Percentiles rank a stretch among this genome's conserved stretches.
Evolutionary conservation across 805 yeast genomes (phyloP).

Genomic region (Pichia cephalocereana): DNA sequence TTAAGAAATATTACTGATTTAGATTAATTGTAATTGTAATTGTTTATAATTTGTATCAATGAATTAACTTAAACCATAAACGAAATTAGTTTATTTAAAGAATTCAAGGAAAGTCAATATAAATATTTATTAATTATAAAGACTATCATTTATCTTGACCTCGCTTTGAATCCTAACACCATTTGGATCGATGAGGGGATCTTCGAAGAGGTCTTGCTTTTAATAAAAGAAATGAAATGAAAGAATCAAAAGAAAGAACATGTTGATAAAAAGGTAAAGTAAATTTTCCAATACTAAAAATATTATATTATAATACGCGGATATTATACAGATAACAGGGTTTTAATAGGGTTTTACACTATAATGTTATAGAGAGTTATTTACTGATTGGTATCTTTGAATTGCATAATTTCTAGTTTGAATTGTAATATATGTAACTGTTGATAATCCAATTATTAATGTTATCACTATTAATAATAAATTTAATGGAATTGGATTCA

Average conservation of each 20-base stretch:
- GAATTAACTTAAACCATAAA: conserved; percentile 3
- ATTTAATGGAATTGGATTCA: conserved; percentile 49
- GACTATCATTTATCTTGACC: conserved; percentile 28
- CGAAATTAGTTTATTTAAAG: conserved; percentile 1
- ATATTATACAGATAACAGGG: too few relatives aligned
- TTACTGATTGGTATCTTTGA: not conserved
- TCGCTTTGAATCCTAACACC: conserved; percentile 42
- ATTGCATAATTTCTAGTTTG: conserved; percentile 19
- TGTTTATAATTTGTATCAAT: not conserved
- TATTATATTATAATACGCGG: too few relatives aligned
- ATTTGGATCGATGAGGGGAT: conserved; percentile 30
- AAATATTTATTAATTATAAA: not conserved
- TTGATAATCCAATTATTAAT: conserved; percentile 32
- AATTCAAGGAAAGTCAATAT: not conserved
- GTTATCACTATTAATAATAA: conserved; percentile 31
- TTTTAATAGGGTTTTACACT: not conserved
- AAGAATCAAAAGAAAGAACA: too few relatives aligned
- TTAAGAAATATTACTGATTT: conserved; percentile 6
- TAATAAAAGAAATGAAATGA: too few relatives aligned
- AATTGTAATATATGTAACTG: conserved; percentile 31
- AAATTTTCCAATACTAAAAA: too few relatives aligned
- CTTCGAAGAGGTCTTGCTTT: conserved; percentile 38
- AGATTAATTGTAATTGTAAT: too few relatives aligned
- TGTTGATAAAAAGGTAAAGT: too few relatives aligned
- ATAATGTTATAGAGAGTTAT: not conserved